phyloP scores from a whole-genome alignment of 139 green algal genomes.

The Microglena sp. region DNA sequence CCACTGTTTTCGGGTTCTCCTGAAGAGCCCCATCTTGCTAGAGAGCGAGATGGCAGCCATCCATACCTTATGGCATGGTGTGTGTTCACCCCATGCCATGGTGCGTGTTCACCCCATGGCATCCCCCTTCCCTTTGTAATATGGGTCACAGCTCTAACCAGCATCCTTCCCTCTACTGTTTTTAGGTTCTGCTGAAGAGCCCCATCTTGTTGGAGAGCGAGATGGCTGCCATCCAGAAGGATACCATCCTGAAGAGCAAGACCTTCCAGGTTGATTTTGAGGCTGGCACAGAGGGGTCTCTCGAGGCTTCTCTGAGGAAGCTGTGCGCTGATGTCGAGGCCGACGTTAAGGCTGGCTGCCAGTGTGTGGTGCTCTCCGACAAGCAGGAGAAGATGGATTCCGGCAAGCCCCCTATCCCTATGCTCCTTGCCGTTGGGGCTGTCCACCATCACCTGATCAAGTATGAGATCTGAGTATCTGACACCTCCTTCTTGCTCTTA shows the following conservation, averaged over 20 bases:
- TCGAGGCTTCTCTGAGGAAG: conserved; percentile 49
- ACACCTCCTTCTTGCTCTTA: background rate
- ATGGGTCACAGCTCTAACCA: too few species aligned
- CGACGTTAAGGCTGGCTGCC: conserved; percentile 78
- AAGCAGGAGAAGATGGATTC: conserved; percentile 30
- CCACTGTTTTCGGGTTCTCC: too few species aligned
- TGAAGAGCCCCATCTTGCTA: conserved; percentile 82
- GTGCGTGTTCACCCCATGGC: too few species aligned
- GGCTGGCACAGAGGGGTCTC: conserved; percentile 36
- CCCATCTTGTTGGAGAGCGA: conserved; percentile 89
- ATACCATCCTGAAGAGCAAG: conserved; percentile 42
- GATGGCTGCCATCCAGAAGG: conserved; percentile 56
- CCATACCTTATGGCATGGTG: too few species aligned
- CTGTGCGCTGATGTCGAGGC: conserved; percentile 71
- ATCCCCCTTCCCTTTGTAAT: too few species aligned
- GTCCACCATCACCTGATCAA: conserved; percentile 98
- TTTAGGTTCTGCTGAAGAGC: conserved; percentile 64
- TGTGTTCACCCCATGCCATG: too few species aligned
- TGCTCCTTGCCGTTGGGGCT: conserved; percentile 83
- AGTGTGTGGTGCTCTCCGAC: conserved; percentile 71
- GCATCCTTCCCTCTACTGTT: background rate
- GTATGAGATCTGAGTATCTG: too few species aligned
- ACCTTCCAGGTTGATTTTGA: conserved; percentile 48
- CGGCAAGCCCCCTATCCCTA: conserved; percentile 68
- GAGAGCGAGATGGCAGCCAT: conserved; percentile 82